Evolutionary conservation across 768 basidiomycete genomes (phyloP).

Genomic region (Lactarius deliciosus): DNA sequence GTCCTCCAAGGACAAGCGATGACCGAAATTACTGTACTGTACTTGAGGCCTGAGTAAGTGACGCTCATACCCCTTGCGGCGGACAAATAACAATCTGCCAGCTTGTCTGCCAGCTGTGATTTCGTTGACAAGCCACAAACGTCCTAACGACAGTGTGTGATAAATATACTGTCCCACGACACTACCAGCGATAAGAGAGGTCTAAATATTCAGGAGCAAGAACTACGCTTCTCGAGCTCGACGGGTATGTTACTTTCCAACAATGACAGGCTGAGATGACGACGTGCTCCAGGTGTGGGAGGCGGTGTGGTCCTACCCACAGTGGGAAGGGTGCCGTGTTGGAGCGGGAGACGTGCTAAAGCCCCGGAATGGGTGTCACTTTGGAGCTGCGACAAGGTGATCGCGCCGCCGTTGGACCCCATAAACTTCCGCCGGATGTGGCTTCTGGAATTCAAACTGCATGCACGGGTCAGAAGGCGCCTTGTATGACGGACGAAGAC

Average conservation of each 20-base stretch:
- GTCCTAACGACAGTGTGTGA: neutral
- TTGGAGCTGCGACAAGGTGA: neutral
- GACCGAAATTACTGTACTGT: no score
- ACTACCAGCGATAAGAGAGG: neutral
- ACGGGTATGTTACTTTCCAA: neutral
- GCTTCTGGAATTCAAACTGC: neutral
- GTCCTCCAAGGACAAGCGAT: no score
- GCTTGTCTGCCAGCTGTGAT: neutral
- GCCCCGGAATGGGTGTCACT: neutral
- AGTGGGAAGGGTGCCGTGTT: neutral
- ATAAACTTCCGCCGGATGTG: constrained; percentile 10
- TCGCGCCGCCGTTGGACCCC: neutral
- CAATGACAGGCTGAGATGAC: neutral
- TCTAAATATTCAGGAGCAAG: neutral
- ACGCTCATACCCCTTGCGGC: neutral
- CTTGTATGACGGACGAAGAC: neutral
- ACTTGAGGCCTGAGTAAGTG: neutral
- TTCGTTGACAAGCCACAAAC: neutral
- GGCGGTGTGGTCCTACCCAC: neutral
- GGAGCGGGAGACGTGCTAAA: neutral
- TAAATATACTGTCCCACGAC: neutral
- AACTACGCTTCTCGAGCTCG: neutral
- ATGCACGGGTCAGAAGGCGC: neutral
- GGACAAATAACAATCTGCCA: neutral
- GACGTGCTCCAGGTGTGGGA: neutral